Base-by-base conservation (phyloP, 345 rosid genomes). In the Moricandia moricandioides region DNA sequence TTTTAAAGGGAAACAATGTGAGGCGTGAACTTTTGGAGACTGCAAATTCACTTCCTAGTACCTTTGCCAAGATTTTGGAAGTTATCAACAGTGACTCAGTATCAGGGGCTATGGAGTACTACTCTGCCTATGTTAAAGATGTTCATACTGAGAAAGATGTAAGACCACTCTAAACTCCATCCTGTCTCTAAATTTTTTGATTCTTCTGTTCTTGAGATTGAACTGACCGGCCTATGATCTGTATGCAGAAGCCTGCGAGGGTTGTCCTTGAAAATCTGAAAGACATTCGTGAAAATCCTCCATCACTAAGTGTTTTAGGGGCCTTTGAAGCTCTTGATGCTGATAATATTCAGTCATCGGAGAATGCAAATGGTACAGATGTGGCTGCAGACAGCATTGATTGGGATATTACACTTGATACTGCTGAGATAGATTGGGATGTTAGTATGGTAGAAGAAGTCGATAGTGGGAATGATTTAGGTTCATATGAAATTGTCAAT, bases 381-480 rank as follows among this genome's bases (percentile, higher is more conserved):
- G 83, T 62, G 67, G 78, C 83, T 59, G 79, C 86, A 16, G 88
- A 86, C 72, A 76, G 64, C 78, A 86, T 91, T 75, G 97, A 91
- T 78, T 94, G 98, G 98, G 97, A 91, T 80, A 90, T 94, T 61
- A 83, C 96, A 26, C 92, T 90, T 75, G 96, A 90, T 69, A 80
- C 78, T 54, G 73, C 89, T 73, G 88, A 88, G 72, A 95, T 95
- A 80, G 93, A 92, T 83, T 90, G 99, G 99, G 99, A 92, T 79
- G 89, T 91, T 78, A 90, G 92, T 60, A 78, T 87, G 75, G 82
- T 83, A 70, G 99, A 89, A 82, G 97, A 89, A 82, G 82, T 85
- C 56, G 92, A 90, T 76, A 90, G 70, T 68, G 86, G 92, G 64
- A 87, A 92, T 81, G 99, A 91, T 73, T 80, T 95, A 76, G 97